phyloP scores from a whole-genome alignment of 768 basidiomycete species.

The Myochromella boudieri region DNA sequence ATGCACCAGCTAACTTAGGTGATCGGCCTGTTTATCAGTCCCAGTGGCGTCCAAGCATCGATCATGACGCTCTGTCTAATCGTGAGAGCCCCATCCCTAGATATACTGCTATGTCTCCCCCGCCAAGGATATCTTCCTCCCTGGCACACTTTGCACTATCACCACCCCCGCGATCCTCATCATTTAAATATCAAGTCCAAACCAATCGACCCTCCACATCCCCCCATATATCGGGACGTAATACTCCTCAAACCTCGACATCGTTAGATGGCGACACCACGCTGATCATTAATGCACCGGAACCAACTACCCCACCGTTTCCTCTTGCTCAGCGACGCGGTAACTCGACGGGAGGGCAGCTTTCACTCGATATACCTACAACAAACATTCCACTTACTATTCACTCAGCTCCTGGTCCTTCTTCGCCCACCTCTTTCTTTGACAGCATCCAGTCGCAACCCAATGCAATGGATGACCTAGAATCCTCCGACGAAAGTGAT shows the following conservation, averaged over 20 bases:
- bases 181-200: slow-evolving; percentile 24
- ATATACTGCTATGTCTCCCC: slow-evolving; percentile 48
- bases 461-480: slow-evolving; percentile 74
- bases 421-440: slow-evolving; percentile 72
- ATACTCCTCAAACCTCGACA: slow-evolving; percentile 13
- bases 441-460: slow-evolving; percentile 69
- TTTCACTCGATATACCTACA: slow-evolving; percentile 47
- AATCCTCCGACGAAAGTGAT: slow-evolving; percentile 55
- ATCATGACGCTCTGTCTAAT: slow-evolving; percentile 20
- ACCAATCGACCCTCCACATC: slow-evolving; percentile 19
- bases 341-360: slow-evolving; percentile 21
- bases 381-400: slow-evolving; percentile 42
- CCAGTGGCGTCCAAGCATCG: slow-evolving; percentile 25
- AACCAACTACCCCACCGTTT: slow-evolving; percentile 43
- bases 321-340: slow-evolving; percentile 33
- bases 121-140: slow-evolving; percentile 67
- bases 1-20: slow-evolving; percentile 40
- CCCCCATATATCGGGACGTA: slow-evolving; percentile 21
- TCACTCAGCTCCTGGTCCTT: slow-evolving; percentile 62
- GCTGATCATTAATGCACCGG: slow-evolving; percentile 39
- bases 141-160: slow-evolving; percentile 53
- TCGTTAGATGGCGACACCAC: slow-evolving; percentile 27
- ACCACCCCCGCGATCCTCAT: slow-evolving; percentile 50
- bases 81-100: slow-evolving; percentile 31
- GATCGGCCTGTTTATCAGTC: slow-evolving; percentile 23